These are phyloP conservation scores for Aureobasidium zeae DNA, from an alignment of 2,329 filamentous ascomycete genomes.

Conservation along the genomic window DNA sequence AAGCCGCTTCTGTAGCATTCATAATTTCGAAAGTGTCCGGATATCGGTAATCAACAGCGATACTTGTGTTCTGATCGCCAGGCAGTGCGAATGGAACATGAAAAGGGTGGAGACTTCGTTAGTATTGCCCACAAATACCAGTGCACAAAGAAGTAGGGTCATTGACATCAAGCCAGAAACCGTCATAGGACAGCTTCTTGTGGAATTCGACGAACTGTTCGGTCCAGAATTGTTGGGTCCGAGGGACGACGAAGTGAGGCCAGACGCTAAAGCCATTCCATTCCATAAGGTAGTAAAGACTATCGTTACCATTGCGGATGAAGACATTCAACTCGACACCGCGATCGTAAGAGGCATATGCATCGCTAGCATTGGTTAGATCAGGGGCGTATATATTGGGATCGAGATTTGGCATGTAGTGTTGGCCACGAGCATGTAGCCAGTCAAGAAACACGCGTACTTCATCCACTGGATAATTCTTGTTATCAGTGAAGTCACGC, in stretches of 20 bases:
- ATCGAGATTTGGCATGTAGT: constrained; percentile 50
- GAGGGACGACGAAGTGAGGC: constrained; percentile 18
- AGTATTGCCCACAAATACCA: constrained; percentile 19
- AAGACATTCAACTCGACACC: constrained; percentile 43
- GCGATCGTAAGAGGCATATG: constrained; percentile 43
- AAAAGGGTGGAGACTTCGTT: constrained; percentile 19
- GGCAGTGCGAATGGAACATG: constrained; percentile 23
- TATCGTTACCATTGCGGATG: constrained; percentile 46
- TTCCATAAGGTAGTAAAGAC: constrained; percentile 29
- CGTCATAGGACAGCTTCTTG: constrained; percentile 19
- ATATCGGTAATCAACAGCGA: constrained; percentile 22
- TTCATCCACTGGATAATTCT: constrained; percentile 38
- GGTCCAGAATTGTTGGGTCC: constrained; percentile 23
- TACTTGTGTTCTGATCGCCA: constrained; percentile 19
- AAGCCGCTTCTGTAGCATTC: constrained; percentile 22
- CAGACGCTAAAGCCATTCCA: constrained; percentile 19
- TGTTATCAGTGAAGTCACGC: constrained; percentile 47
- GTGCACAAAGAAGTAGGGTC: constrained; percentile 19
- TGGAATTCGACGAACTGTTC: constrained; percentile 21
- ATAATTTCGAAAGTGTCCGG: constrained; percentile 22
- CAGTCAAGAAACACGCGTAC: constrained; percentile 41
- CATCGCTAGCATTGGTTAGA: constrained; percentile 51
- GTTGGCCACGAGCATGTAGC: constrained; percentile 43
- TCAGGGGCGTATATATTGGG: constrained; percentile 57
- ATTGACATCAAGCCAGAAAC: constrained; percentile 22